Percentiles rank a stretch among this genome's conserved stretches.
Conservation (phyloP, 78 protist species). For the Polysphondylium violaceum region DNA sequence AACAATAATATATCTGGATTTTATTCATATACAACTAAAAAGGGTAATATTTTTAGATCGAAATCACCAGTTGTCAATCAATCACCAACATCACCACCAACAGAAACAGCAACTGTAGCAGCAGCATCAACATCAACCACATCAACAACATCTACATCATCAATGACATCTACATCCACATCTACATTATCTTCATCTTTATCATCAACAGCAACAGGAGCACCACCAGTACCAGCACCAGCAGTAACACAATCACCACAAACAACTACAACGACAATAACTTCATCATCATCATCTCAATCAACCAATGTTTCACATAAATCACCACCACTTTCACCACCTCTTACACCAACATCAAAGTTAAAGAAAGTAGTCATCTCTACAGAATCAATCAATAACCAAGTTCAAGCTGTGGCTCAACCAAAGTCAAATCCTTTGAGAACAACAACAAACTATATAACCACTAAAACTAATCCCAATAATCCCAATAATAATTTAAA, state of each 20-base stretch:
- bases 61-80: background rate
- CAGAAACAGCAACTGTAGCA: slow-evolving; percentile 2
- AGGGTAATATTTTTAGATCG: background rate
- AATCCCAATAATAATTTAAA: too few relatives aligned
- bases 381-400: too few relatives aligned
- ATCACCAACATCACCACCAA: background rate
- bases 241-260: background rate
- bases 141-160: background rate
- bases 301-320: background rate
- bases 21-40: background rate
- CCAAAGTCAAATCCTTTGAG: too few relatives aligned
- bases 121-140: slow-evolving; percentile 5
- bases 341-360: too few relatives aligned
- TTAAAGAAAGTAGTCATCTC: too few relatives aligned
- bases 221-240: background rate
- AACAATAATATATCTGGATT: too few relatives aligned
- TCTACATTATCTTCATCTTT: background rate
- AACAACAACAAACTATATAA: too few relatives aligned
- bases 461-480: too few relatives aligned
- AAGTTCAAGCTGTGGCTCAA: too few relatives aligned
- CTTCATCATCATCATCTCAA: slow-evolving; percentile 2
- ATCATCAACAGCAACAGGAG: slow-evolving; percentile 13
- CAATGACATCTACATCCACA: slow-evolving; percentile 1
- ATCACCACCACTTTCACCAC: slow-evolving; percentile 3
- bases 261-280: background rate